A percentile compares a stretch with the other conserved stretches of the same genome.
phyloP scores from a whole-genome alignment of 768 basidiomycete genomes.

The Lactarius sanguifluus region DNA sequence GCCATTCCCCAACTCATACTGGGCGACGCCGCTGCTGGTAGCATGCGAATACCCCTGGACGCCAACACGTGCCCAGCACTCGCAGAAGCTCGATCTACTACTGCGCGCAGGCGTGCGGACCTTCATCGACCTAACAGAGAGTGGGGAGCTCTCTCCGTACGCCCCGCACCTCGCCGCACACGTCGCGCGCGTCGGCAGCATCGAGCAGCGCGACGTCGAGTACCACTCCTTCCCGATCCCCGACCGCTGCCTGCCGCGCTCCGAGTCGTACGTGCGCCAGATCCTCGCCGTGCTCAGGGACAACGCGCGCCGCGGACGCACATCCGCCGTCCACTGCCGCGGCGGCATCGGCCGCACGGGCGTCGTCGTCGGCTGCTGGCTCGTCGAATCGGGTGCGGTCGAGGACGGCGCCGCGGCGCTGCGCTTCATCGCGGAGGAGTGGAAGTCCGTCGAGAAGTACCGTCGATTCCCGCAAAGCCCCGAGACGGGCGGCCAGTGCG shows the following conservation, averaged over 20 bases:
- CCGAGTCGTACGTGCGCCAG: slow-evolving; percentile 54
- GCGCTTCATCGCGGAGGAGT: slow-evolving; percentile 61
- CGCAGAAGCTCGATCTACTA: slow-evolving; percentile 71
- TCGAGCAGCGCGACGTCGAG: slow-evolving; percentile 55
- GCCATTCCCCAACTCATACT: slow-evolving; percentile 83
- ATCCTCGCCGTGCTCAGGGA: slow-evolving; percentile 61
- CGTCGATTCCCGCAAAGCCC: slow-evolving; percentile 72
- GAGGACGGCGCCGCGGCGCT: slow-evolving; percentile 65
- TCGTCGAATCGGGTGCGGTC: slow-evolving; percentile 64
- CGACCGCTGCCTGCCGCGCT: slow-evolving; percentile 66
- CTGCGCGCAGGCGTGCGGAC: slow-evolving; percentile 72
- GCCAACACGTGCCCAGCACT: slow-evolving; percentile 41
- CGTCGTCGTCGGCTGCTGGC: slow-evolving; percentile 70
- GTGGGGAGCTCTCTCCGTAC: slow-evolving; percentile 72
- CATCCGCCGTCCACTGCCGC: slow-evolving; percentile 75
- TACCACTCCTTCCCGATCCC: slow-evolving; percentile 81
- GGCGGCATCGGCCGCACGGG: slow-evolving; percentile 74
- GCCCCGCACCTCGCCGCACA: slow-evolving; percentile 52
- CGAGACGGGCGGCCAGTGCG: slow-evolving; percentile 76
- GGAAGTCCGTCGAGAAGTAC: slow-evolving; percentile 78
- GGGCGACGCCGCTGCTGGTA: slow-evolving; percentile 70
- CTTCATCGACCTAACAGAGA: slow-evolving; percentile 83
- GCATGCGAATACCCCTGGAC: slow-evolving; percentile 84
- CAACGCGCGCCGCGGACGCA: slow-evolving; percentile 56
- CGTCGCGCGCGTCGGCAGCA: slow-evolving; percentile 49